phyloP scores from a whole-genome alignment of 805 yeast species.

The Candida krabiensis region DNA sequence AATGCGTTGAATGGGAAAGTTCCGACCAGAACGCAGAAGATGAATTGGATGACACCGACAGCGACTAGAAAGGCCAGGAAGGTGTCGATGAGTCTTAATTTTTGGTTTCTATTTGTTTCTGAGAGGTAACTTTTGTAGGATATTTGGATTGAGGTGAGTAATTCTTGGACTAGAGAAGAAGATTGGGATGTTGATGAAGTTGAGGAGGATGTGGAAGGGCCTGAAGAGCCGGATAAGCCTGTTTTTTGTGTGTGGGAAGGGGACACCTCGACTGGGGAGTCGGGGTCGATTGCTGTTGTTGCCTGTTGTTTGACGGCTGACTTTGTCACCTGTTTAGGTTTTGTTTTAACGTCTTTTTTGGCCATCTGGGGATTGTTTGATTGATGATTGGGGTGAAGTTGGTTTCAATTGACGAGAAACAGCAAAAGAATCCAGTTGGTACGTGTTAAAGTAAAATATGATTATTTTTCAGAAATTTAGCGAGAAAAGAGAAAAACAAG shows the following conservation, averaged over 20 bases:
- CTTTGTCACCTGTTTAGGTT: conserved; percentile 2
- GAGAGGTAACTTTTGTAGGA: conserved; percentile 35
- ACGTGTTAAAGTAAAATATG: too few relatives aligned
- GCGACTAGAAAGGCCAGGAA: conserved; percentile 74
- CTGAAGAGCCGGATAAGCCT: too few relatives aligned
- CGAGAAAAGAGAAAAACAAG: too few relatives aligned
- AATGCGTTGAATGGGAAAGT: conserved; percentile 97
- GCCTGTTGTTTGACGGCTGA: neutral
- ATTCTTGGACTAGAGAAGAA: conserved; percentile 28
- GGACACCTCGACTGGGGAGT: too few relatives aligned
- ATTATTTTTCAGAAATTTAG: too few relatives aligned
- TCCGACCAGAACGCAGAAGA: conserved; percentile 74
- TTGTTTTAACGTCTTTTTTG: conserved; percentile 36
- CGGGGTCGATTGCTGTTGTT: conserved; percentile 5
- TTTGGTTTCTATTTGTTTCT: conserved; percentile 33
- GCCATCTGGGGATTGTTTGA: too few relatives aligned
- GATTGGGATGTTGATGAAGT: conserved; percentile 12
- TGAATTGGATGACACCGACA: conserved; percentile 76
- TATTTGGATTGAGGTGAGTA: conserved; percentile 30
- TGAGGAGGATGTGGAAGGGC: conserved; percentile 7
- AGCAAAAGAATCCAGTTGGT: too few relatives aligned
- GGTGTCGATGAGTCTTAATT: conserved; percentile 68
- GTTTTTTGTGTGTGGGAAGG: too few relatives aligned
- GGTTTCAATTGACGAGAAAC: too few relatives aligned
- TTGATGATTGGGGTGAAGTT: too few relatives aligned